Conservation (phyloP, 305 asterid genomes). For the Ilex paraguariensis region DNA sequence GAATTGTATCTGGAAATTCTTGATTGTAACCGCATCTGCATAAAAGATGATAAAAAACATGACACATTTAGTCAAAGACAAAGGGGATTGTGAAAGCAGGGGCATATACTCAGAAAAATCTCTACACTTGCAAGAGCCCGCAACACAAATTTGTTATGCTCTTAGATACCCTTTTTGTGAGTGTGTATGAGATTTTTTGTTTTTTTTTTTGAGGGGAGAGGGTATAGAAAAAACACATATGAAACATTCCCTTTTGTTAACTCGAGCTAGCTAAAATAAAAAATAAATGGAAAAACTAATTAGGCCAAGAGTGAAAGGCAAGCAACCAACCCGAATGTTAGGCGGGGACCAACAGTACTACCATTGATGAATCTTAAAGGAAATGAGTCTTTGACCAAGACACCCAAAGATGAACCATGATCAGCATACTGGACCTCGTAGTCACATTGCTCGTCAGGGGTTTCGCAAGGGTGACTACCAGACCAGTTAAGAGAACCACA, state of each 20-base stretch:
- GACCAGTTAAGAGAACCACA: constrained; percentile 54
- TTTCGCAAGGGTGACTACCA: constrained; percentile 24
- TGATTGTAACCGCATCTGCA: constrained; percentile 91
- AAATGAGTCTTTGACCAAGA: constrained; percentile 61
- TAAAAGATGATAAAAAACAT: constrained; percentile 3
- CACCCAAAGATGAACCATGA: constrained; percentile 73
- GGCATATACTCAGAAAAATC: constrained; percentile 6
- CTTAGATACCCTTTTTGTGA: no score
- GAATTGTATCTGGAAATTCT: constrained; percentile 48
- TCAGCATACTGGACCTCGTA: constrained; percentile 86
- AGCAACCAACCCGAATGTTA: constrained; percentile 71
- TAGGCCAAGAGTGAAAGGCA: not conserved
- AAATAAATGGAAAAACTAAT: not conserved
- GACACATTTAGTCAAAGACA: not conserved
- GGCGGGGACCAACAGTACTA: constrained; percentile 42
- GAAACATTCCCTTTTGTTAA: no score
- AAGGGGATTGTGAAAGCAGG: not conserved
- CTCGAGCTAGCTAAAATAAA: not conserved
- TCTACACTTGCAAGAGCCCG: not conserved
- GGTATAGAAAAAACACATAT: no score
- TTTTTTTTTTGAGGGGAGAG: no score
- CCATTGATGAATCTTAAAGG: constrained; percentile 66
- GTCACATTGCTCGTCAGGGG: constrained; percentile 76
- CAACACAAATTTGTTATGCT: no score
- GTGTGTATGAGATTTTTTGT: no score